Conservation (phyloP, 495 filamentous ascomycete genomes). For the Penicillium simplicissimum region DNA sequence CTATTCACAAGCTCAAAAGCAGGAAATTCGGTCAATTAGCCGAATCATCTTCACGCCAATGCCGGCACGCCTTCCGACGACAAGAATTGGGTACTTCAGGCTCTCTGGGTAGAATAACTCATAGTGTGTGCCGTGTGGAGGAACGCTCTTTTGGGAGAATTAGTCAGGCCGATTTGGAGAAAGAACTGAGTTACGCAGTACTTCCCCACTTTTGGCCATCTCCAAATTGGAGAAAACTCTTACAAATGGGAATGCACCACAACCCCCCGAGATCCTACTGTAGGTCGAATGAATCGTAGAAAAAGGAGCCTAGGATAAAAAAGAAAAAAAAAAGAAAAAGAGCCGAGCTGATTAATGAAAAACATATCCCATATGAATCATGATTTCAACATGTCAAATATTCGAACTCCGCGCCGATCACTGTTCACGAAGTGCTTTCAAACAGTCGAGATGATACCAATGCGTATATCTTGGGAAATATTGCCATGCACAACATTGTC, state of each 20-base stretch:
- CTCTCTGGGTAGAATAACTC: no score
- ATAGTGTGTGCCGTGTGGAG: no score
- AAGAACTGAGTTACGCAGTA: no score
- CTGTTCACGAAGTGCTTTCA: conserved; percentile 23
- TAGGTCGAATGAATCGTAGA: not conserved
- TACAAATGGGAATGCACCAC: not conserved
- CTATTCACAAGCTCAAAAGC: not conserved
- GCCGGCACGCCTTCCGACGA: conserved; percentile 5
- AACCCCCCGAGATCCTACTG: not conserved
- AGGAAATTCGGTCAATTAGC: not conserved
- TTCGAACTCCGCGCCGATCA: not conserved
- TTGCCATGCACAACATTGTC: conserved; percentile 46
- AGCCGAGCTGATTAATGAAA: not conserved
- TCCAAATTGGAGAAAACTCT: not conserved
- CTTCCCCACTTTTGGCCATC: not conserved
- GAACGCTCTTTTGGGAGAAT: not conserved
- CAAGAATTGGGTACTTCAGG: not conserved
- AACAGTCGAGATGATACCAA: conserved; percentile 27
- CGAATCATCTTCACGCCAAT: conserved; percentile 4
- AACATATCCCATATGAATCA: not conserved
- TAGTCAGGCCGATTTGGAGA: conserved; percentile 18
- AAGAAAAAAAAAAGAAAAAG: not conserved
- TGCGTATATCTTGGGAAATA: conserved; percentile 30
- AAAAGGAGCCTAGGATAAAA: not conserved
- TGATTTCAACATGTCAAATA: not conserved